phyloP scores from a whole-genome alignment of 805 yeast genomes.

The Saccharomycopsis amapae region DNA sequence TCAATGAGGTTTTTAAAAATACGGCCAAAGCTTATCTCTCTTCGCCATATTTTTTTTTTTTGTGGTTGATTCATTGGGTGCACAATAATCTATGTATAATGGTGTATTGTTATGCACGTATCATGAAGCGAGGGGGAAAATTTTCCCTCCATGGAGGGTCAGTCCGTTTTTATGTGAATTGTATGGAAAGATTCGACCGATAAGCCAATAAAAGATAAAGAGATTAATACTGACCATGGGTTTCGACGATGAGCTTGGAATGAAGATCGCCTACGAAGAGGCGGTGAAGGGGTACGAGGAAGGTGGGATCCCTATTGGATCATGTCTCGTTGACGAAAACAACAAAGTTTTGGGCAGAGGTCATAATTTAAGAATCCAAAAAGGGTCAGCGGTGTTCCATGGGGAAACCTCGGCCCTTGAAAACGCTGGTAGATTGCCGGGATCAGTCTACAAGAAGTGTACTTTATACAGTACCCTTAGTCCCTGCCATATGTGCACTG shows the following conservation, averaged over 20 bases:
- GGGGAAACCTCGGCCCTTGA: constrained; percentile 90
- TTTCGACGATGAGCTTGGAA: constrained; percentile 35
- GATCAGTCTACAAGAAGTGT: constrained; percentile 68
- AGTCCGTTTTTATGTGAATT: not conserved
- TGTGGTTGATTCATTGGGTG: too few species aligned
- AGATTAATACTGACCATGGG: not conserved
- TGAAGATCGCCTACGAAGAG: constrained; percentile 65
- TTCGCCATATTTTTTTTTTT: too few species aligned
- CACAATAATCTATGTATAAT: too few species aligned
- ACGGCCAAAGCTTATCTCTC: too few species aligned
- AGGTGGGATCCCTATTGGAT: constrained; percentile 92
- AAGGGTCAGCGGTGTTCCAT: constrained; percentile 74
- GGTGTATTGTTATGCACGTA: too few species aligned
- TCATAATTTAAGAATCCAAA: constrained; percentile 85
- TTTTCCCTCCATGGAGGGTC: too few species aligned
- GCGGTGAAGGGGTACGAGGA: constrained; percentile 60
- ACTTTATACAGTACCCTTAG: constrained; percentile 90
- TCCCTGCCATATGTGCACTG: constrained; percentile 94
- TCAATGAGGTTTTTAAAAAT: too few species aligned
- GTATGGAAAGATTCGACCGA: too few species aligned
- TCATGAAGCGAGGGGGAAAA: too few species aligned
- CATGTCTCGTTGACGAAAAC: constrained; percentile 62
- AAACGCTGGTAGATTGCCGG: constrained; percentile 84
- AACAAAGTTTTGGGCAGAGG: constrained; percentile 84
- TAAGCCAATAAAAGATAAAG: not conserved